Percentiles rank a stretch among this genome's conserved stretches.
phyloP scores from a whole-genome alignment of 2,329 filamentous ascomycete genomes.

The Chaetomiaceae sp. region DNA sequence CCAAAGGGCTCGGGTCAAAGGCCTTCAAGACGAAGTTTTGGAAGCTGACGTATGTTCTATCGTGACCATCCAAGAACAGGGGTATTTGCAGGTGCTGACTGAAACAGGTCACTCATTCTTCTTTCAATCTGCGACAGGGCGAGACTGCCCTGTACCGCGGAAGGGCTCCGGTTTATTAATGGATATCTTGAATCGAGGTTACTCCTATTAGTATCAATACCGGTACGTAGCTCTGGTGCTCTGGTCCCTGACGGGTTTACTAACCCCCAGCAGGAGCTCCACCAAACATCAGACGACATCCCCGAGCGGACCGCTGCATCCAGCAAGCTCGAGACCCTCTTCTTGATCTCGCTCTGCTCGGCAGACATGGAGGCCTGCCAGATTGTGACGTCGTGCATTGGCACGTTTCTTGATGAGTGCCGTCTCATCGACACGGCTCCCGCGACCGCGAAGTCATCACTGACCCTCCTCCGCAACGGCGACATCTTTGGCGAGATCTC shows the following conservation, averaged over 20 bases:
- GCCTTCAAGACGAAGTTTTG: constrained; percentile 46
- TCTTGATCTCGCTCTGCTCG: constrained; percentile 61
- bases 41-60: constrained; percentile 45
- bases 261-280: constrained; percentile 44
- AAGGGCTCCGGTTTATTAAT: constrained; percentile 45
- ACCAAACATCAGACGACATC: constrained; percentile 50
- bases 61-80: neutral
- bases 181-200: constrained; percentile 55
- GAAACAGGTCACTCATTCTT: constrained; percentile 41
- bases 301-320: constrained; percentile 50
- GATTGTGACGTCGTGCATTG: constrained; percentile 58
- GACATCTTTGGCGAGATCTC: constrained; percentile 59
- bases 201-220: constrained; percentile 47
- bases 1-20: constrained; percentile 35
- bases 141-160: constrained; percentile 39
- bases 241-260: neutral
- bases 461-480: constrained; percentile 55
- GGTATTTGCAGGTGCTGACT: constrained; percentile 10
- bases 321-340: constrained; percentile 56
- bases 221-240: constrained; percentile 34
- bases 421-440: constrained; percentile 49
- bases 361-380: constrained; percentile 62
- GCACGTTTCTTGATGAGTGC: constrained; percentile 59
- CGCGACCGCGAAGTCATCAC: constrained; percentile 46
- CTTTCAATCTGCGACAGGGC: constrained; percentile 48